Percentiles rank a stretch among this genome's conserved stretches.
Evolutionary conservation across 2,329 filamentous ascomycete species (phyloP).

Genomic region (Berkeleyomyces rouxiae): DNA sequence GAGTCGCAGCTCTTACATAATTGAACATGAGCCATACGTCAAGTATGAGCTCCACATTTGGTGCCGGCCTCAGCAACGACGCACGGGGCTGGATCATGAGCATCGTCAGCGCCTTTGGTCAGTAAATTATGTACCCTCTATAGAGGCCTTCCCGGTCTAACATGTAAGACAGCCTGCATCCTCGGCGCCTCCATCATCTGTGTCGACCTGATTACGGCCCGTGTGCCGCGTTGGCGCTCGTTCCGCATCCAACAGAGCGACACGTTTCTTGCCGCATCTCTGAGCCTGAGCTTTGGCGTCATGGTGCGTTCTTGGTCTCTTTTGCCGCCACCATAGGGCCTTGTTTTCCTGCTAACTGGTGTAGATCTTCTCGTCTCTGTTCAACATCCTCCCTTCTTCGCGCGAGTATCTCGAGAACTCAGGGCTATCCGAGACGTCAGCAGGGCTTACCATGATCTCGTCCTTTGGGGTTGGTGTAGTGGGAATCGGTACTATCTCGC

Average conservation of each 20-base stretch:
- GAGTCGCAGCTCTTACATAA: not conserved
- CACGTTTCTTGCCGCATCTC: conserved; percentile 67
- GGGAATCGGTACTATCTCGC: conserved; percentile 58
- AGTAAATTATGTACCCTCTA: conserved; percentile 18
- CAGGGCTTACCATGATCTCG: conserved; percentile 51
- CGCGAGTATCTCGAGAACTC: conserved; percentile 59
- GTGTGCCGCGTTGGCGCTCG: conserved; percentile 53
- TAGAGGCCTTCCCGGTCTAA: not conserved
- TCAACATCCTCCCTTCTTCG: conserved; percentile 82
- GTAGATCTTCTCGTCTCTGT: conserved; percentile 83
- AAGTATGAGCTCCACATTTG: not conserved
- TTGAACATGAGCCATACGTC: not conserved
- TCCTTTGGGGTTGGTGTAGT: conserved; percentile 58
- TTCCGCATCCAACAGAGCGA: conserved; percentile 87
- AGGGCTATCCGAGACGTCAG: conserved; percentile 46
- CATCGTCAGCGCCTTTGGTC: conserved; percentile 59
- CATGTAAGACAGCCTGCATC: conserved; percentile 36
- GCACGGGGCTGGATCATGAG: conserved; percentile 87
- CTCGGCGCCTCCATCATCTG: conserved; percentile 73
- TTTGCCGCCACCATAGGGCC: not conserved
- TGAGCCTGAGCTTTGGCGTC: conserved; percentile 88
- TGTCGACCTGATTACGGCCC: conserved; percentile 60
- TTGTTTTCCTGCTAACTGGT: conserved; percentile 5
- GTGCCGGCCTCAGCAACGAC: conserved; percentile 49
- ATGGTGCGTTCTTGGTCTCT: conserved; percentile 47